phyloP scores from a whole-genome alignment of 1,139 yeast genomes.

The Saccharomyces hybrid region DNA sequence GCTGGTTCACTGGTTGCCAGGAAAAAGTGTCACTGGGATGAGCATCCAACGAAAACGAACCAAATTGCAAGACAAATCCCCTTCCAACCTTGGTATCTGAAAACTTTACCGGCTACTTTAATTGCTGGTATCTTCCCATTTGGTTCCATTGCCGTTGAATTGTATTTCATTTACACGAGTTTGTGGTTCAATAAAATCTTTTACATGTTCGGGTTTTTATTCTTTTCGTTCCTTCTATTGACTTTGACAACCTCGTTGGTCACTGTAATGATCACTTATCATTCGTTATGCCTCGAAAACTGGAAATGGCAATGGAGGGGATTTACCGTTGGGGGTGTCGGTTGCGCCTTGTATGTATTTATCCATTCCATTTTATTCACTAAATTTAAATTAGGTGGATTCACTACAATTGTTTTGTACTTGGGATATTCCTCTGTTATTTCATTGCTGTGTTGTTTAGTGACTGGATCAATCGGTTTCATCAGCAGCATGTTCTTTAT shows the following conservation, averaged over 20 bases:
- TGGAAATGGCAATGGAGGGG: slow-evolving; percentile 98
- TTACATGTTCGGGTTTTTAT: slow-evolving; percentile 96
- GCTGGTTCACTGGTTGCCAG: slow-evolving; percentile 76
- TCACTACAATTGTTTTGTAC: slow-evolving; percentile 70
- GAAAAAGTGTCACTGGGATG: slow-evolving; percentile 47
- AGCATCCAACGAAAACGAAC: slow-evolving; percentile 72
- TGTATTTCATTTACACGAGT: slow-evolving; percentile 80
- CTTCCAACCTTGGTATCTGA: slow-evolving; percentile 76
- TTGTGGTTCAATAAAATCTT: slow-evolving; percentile 90
- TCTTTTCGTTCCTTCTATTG: slow-evolving; percentile 79
- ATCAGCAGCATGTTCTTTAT: slow-evolving; percentile 66
- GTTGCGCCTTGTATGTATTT: slow-evolving; percentile 78
- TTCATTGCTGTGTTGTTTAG: slow-evolving; percentile 62
- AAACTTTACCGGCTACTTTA: slow-evolving; percentile 56
- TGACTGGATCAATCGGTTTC: slow-evolving; percentile 88
- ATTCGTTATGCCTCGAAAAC: slow-evolving; percentile 81
- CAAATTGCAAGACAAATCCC: slow-evolving; percentile 97
- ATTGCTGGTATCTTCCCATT: slow-evolving; percentile 91
- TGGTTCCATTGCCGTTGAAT: slow-evolving; percentile 89
- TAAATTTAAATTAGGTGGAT: slow-evolving; percentile 61
- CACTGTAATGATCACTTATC: slow-evolving; percentile 72
- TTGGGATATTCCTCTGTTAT: slow-evolving; percentile 75
- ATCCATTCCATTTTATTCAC: slow-evolving; percentile 73
- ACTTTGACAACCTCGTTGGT: slow-evolving; percentile 74
- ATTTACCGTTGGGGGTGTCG: slow-evolving; percentile 71